Conservation (phyloP, 1,139 yeast species). For the Yamadazyma atlantica region DNA sequence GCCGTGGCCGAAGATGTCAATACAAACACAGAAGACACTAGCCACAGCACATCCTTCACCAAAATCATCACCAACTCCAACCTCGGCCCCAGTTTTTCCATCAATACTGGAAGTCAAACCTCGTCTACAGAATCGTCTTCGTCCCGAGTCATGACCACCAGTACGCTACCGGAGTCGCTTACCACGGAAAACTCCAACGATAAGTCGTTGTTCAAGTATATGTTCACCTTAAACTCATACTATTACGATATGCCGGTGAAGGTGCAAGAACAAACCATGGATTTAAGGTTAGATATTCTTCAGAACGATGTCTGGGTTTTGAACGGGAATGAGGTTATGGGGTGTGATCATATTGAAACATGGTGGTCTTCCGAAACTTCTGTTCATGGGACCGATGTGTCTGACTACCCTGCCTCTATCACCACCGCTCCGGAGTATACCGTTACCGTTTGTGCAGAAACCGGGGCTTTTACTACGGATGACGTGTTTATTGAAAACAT, state of each 20-base stretch:
- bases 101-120: conserved; percentile 13
- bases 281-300: conserved; percentile 29
- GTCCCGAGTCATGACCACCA: conserved; percentile 2
- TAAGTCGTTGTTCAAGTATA: conserved; percentile 17
- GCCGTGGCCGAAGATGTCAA: not conserved
- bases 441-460: conserved; percentile 28
- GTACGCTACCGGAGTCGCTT: conserved; percentile 11
- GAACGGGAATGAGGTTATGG: conserved; percentile 23
- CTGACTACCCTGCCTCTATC: conserved; percentile 17
- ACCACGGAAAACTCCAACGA: conserved; percentile 21
- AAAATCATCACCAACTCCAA: conserved; percentile 15
- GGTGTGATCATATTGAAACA: conserved; percentile 21
- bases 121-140: conserved; percentile 4
- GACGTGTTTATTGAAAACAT: conserved; percentile 5
- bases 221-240: conserved; percentile 18
- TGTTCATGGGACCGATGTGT: conserved; percentile 7
- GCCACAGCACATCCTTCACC: conserved; percentile 7
- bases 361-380: conserved; percentile 23
- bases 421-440: conserved; percentile 21
- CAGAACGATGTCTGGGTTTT: conserved; percentile 43
- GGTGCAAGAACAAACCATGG: conserved; percentile 14
- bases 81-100: conserved; percentile 13
- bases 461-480: conserved; percentile 23
- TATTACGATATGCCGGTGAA: conserved; percentile 19
- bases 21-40: not conserved